Base-by-base conservation (phyloP, 2,329 filamentous ascomycete species). In the Penicillium polonicum region DNA sequence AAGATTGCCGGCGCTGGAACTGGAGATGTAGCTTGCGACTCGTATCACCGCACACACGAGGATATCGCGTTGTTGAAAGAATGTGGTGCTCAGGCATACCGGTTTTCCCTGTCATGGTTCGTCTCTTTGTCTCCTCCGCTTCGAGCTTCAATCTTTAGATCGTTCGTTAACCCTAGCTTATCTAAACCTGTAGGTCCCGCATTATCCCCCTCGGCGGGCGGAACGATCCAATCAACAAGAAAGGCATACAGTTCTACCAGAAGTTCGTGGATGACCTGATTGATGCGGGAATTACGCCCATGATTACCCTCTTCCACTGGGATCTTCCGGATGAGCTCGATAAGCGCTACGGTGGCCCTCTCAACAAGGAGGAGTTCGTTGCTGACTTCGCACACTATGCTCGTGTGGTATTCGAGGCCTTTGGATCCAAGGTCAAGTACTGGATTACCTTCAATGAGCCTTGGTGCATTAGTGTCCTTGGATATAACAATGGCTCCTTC, bases 381-480 rank as follows among this genome's bases (percentile, higher is more conserved):
- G 83, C 87, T 58, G 91, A 96, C 77, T 96, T 86, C 71, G 87
- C 88, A 66, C 79, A 88, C 76, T 96, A 92, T 71, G 88, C 91
- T 10, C 86, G 88, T 60, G 80, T 91, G 46, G 80, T 91, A 68
- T 95, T 92, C 78, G 82, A 88, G 71, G 84, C 86, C 1, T 81
- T 95, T 56, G 83, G 83, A 48, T 83, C 86, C 53, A 88, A 87
- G 74, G 90, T 92, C 69, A 91, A 91, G 79, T 83, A 90, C 76
- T 96, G 91, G 91, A 90, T 92, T 74, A 94, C 90, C 27, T 91
- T 93, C 78, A 94, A 94, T 73, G 91, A 96, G 79, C 91, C 91
- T 4, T 94, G 89, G 86, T 95, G 90, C 77, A 90, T 86, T 62
- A 85, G 88, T 52, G 87, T 94, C 60, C 82, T 94, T 42, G 91